phyloP scores from a whole-genome alignment of 2,329 filamentous ascomycete genomes.

The Aspergillus phoenicis region DNA sequence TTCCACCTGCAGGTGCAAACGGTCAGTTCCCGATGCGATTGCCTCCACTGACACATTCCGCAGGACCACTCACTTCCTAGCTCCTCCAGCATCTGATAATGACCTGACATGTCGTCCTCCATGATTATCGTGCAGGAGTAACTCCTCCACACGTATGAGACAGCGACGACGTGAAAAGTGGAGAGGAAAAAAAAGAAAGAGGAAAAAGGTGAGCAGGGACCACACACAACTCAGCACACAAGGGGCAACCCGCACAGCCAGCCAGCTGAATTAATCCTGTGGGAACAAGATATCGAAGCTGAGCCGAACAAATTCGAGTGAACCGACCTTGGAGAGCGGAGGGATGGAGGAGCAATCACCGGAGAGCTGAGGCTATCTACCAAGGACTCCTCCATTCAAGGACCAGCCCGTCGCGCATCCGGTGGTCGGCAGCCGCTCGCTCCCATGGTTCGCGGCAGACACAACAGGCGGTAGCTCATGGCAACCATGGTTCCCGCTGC shows the following conservation, averaged over 20 bases:
- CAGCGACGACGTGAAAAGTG: constrained; percentile 15
- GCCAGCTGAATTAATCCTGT: constrained; percentile 18
- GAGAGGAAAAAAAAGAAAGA: constrained; percentile 15
- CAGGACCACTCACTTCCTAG: constrained; percentile 73
- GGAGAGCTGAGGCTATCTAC: constrained; percentile 3
- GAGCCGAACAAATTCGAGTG: constrained; percentile 19
- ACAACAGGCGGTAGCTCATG: constrained; percentile 28
- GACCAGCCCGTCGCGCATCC: constrained; percentile 16
- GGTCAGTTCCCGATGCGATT: constrained; percentile 11
- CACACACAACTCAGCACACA: constrained; percentile 12
- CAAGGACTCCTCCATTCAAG: constrained; percentile 12
- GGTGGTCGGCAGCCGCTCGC: constrained; percentile 20
- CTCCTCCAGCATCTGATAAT: constrained; percentile 95
- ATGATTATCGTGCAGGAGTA: constrained; percentile 29
- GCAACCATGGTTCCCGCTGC: constrained; percentile 22
- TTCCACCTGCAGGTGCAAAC: constrained; percentile 67
- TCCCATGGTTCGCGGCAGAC: constrained; percentile 24
- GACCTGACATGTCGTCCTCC: constrained; percentile 67
- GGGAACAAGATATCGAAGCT: constrained; percentile 14
- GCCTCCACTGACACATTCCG: background rate
- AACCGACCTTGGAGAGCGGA: constrained; percentile 11
- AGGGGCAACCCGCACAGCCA: constrained; percentile 18
- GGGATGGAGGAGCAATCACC: constrained; percentile 8
- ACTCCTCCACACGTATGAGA: constrained; percentile 13
- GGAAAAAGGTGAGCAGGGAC: constrained; percentile 7